phyloP scores from a whole-genome alignment of 192 early-diverging fungal species.

The Chytriomyces sp. region DNA sequence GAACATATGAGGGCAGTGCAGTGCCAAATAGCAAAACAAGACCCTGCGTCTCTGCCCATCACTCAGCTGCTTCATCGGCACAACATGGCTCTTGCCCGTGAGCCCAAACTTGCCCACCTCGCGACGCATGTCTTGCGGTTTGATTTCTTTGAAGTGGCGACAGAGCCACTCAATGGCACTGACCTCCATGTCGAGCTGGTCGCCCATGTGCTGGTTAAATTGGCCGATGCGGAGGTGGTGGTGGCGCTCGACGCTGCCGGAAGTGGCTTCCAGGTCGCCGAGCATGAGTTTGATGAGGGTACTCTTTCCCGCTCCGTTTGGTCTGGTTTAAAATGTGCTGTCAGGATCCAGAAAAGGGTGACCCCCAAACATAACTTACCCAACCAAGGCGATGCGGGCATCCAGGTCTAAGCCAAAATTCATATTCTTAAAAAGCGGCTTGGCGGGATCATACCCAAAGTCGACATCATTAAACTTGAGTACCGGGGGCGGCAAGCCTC shows the following conservation, averaged over 20 bases:
- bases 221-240: constrained; percentile 90
- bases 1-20: constrained; percentile 89
- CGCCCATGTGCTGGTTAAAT: constrained; percentile 97
- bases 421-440: constrained; percentile 85
- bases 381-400: constrained; percentile 96
- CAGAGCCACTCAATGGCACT: constrained; percentile 92
- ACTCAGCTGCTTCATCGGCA: constrained; percentile 82
- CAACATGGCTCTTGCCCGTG: constrained; percentile 89
- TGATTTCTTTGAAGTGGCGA: constrained; percentile 71
- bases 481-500: constrained; percentile 92
- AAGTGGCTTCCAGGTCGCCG: constrained; percentile 79
- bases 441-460: constrained; percentile 77
- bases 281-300: constrained; percentile 98
- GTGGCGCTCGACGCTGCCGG: constrained; percentile 86
- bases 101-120: constrained; percentile 93
- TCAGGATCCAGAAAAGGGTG: constrained; percentile 61
- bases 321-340: no score
- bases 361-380: constrained; percentile 52
- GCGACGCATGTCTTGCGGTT: constrained; percentile 86
- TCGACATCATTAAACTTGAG: constrained; percentile 87
- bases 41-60: constrained; percentile 95
- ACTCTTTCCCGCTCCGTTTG: constrained; percentile 86
- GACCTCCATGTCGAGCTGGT: constrained; percentile 88
- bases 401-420: constrained; percentile 98
- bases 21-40: constrained; percentile 91